phyloP scores from a whole-genome alignment of 1,284 basidiomycete species.

The Boletus mariae region DNA sequence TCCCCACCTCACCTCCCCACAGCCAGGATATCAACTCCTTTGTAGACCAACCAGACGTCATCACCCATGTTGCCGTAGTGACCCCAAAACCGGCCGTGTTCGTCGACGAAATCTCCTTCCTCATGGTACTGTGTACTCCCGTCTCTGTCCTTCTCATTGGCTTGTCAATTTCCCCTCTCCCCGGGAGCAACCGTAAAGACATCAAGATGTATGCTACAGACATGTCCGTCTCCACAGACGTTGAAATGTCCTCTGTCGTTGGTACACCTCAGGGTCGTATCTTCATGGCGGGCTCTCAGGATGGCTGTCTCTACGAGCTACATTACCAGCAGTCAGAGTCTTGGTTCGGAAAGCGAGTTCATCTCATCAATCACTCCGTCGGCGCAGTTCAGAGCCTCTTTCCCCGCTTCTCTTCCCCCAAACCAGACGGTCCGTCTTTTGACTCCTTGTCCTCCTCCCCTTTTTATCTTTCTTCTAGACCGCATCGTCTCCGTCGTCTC shows the following conservation, averaged over 20 bases:
- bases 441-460: neutral
- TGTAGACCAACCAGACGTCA: conserved; percentile 88
- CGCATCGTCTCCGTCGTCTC: conserved; percentile 65
- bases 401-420: conserved; percentile 59
- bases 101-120: conserved; percentile 86
- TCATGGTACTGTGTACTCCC: conserved; percentile 90
- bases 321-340: conserved; percentile 90
- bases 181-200: conserved; percentile 55
- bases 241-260: conserved; percentile 81
- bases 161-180: conserved; percentile 57
- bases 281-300: conserved; percentile 84
- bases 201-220: conserved; percentile 92
- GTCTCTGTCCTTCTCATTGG: conserved; percentile 84
- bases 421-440: conserved; percentile 51
- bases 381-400: conserved; percentile 72
- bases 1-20: conserved; percentile 9
- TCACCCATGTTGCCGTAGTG: conserved; percentile 82
- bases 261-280: conserved; percentile 84
- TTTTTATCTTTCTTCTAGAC: conserved; percentile 42
- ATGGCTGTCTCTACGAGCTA: conserved; percentile 90
- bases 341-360: conserved; percentile 87
- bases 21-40: conserved; percentile 86
- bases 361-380: conserved; percentile 79
- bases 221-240: conserved; percentile 72
- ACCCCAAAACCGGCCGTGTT: conserved; percentile 82